Evolutionary conservation across 169 alveolate genomes (phyloP), one percentile per base, ranked within the genome.

Genomic region (Toxoplasma gondii): DNA sequence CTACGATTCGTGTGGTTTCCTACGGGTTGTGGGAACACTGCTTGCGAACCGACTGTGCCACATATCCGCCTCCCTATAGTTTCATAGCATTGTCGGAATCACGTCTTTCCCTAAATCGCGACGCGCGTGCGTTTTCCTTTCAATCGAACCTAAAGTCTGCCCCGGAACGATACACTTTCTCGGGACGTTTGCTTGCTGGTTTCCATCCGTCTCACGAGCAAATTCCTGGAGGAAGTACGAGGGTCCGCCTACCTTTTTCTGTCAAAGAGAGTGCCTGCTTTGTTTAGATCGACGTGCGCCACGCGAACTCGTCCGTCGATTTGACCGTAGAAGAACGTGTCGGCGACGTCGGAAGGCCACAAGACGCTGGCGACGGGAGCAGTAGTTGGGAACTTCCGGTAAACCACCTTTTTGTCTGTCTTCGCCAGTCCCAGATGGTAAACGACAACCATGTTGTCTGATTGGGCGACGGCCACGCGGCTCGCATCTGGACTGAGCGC

Each of bases 271-370:
- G 88, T 83, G 16, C 94, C 95, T 19, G 96, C 93, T 95, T 96
- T 98, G 92, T 98, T 98, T 69, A 96, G 54, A 97, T 86, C 97
- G 91, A 98, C 94, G 69, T 97, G 94, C 45, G 99, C 99, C 34
- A 96, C 95, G 93, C 97, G 97, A 38, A 98, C 98, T 93, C 98
- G 98, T 92, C 99, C 99, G 95, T 98, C 99, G 39, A 99, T 97
- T 70, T 98, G 97, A 45, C 99, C 99, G 93, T 98, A 97, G 88
- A 96, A 96, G 58, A 98, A 95, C 88, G 98, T 99, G 80, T 96
- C 95, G 24, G 97, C 96, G 92, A 97, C 96, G n/a, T 95, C 96
- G 39, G 92, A 94, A 17, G 99, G 99, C 99, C 99, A 98, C 70
- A 95, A 82, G 95, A 98, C 94, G 91, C 98, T 97, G 36, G 99